Base-by-base conservation (phyloP, 805 yeast species). In the Candida silvatica region DNA sequence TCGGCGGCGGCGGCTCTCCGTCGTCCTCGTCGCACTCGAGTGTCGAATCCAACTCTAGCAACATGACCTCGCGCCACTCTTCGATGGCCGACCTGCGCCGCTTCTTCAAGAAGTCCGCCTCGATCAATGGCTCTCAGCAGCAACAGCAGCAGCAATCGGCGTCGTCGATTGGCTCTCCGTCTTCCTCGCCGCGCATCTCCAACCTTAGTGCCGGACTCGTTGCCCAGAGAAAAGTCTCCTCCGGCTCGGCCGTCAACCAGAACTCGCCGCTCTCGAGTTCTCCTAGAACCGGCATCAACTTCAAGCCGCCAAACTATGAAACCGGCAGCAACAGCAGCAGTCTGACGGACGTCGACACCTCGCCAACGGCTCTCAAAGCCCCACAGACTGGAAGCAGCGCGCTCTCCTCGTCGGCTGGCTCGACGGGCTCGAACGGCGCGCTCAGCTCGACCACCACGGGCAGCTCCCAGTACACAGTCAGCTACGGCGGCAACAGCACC, bases 61-160 rank as follows among this genome's bases (percentile, higher is more conserved):
- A 69, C 2, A 20, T 12, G 15, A 58, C 69, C 8, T 63, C 81
- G 3, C 69, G 81, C 41, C 88, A 81, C 54, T 77, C 82, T 30
- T 80, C 88, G 6, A 80, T 82, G 79, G 87, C 82, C 14, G 83
- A 81, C 52, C 56, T 82, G 48, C 77, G 81, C 49, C 63, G 86
- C 32, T 81, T 82, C 48, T 82, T 82, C 63, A 79, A 74, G 41
- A 67, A 70, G 37, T 51, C 64, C 6, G 44, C 41, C n/a, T 45
- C 51, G 2, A n/a, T 44, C 7, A 36, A 36, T 20, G 44, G 47
- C 4, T n/a, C n/a, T n/a, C n/a, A n/a, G n/a, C n/a, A n/a, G n/a
- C n/a, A n/a, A n/a, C n/a, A n/a, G n/a, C n/a, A n/a, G n/a, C n/a
- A n/a, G n/a, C n/a, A n/a, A n/a, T 30, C 54, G 4, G 32, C 42